Evolutionary conservation across 2,329 filamentous ascomycete species (phyloP).

Genomic region (Akanthomyces muscarius): DNA sequence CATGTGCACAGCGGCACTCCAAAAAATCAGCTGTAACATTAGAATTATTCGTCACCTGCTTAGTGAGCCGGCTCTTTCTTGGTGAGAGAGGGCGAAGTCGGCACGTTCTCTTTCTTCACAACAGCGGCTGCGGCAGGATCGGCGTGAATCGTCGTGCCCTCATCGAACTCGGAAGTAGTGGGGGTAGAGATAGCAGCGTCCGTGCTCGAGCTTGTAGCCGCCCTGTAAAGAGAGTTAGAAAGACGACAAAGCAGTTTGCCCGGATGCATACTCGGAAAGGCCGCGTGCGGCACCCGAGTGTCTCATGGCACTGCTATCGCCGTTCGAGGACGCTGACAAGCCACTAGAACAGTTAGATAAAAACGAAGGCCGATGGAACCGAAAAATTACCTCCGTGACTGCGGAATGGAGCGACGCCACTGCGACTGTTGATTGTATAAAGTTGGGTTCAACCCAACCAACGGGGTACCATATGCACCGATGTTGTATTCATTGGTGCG

Average conservation of each 20-base stretch:
- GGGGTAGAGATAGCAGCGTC: slow-evolving; percentile 37
- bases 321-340: slow-evolving; percentile 28
- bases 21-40: slow-evolving; percentile 18
- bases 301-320: slow-evolving; percentile 27
- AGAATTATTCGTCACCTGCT: slow-evolving; percentile 24
- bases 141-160: slow-evolving; percentile 52
- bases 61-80: slow-evolving; percentile 38
- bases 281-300: slow-evolving; percentile 31
- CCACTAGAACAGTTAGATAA: slow-evolving; percentile 21
- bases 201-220: slow-evolving; percentile 37
- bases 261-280: slow-evolving; percentile 35
- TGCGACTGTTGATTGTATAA: slow-evolving; percentile 36
- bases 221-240: slow-evolving; percentile 36
- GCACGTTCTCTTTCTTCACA: slow-evolving; percentile 37
- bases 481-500: slow-evolving; percentile 93
- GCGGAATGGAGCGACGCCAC: slow-evolving; percentile 32
- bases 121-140: slow-evolving; percentile 41
- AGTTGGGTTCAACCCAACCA: slow-evolving; percentile 49
- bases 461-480: slow-evolving; percentile 61
- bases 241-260: slow-evolving; percentile 23
- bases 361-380: background rate
- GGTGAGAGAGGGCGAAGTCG: slow-evolving; percentile 43
- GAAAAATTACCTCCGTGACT: slow-evolving; percentile 29
- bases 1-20: slow-evolving; percentile 18
- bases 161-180: slow-evolving; percentile 47